Evolutionary conservation across 2,329 filamentous ascomycete species (phyloP).

Genomic region (Penicillium crustosum): DNA sequence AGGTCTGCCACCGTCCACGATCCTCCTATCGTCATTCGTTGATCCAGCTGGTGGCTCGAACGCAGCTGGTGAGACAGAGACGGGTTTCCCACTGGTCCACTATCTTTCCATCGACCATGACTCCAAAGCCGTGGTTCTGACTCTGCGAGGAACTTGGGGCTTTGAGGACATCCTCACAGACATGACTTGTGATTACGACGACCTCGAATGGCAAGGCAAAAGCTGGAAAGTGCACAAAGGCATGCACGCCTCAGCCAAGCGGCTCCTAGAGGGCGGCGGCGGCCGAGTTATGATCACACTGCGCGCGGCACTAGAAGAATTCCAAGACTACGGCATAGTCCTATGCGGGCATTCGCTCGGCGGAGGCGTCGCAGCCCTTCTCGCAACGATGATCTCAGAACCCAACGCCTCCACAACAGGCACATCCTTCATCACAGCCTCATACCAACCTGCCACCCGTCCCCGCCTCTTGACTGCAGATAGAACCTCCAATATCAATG

Average conservation of each 20-base stretch:
- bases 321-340: conserved; percentile 68
- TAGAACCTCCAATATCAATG: conserved; percentile 20
- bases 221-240: conserved; percentile 72
- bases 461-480: conserved; percentile 39
- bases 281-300: conserved; percentile 66
- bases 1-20: conserved; percentile 46
- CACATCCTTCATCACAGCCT: conserved; percentile 63
- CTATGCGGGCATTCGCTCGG: conserved; percentile 69
- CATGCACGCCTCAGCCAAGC: conserved; percentile 68
- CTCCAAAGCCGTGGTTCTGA: conserved; percentile 70
- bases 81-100: conserved; percentile 69
- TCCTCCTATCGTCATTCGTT: conserved; percentile 67
- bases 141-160: conserved; percentile 68
- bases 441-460: conserved; percentile 35
- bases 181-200: conserved; percentile 72
- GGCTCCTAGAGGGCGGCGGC: conserved; percentile 66
- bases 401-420: conserved; percentile 52
- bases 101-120: conserved; percentile 71
- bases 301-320: conserved; percentile 64
- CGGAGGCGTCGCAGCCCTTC: conserved; percentile 66
- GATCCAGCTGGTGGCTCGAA: conserved; percentile 68
- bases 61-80: conserved; percentile 62
- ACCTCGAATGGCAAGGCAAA: conserved; percentile 58
- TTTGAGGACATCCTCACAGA: conserved; percentile 74
- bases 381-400: conserved; percentile 70